Percentiles rank a stretch among this genome's conserved stretches.
phyloP scores from a whole-genome alignment of 306 rosid species.

The Vachellia collinsii region DNA sequence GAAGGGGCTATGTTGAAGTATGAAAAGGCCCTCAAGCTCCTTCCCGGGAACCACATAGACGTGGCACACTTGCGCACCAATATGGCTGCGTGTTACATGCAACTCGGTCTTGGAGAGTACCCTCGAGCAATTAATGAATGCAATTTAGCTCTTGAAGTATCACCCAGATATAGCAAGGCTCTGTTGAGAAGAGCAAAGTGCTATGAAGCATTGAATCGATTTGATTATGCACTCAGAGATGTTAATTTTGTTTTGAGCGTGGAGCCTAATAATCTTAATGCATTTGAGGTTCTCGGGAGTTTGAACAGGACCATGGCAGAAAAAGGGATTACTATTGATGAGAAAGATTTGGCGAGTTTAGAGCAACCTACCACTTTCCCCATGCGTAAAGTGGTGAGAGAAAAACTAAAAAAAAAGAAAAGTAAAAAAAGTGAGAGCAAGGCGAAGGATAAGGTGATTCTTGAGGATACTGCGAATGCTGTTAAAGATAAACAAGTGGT shows the following conservation, averaged over 20 bases:
- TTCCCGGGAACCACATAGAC: slow-evolving; percentile 62
- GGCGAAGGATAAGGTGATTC: slow-evolving; percentile 51
- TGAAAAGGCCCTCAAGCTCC: slow-evolving; percentile 67
- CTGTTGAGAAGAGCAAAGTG: slow-evolving; percentile 59
- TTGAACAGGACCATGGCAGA: slow-evolving; percentile 48
- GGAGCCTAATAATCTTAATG: slow-evolving; percentile 60
- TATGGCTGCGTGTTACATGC: slow-evolving; percentile 72
- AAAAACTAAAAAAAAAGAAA: slow-evolving; percentile 58
- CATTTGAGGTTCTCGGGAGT: slow-evolving; percentile 57
- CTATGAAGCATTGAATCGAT: slow-evolving; percentile 64
- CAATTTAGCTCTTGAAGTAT: slow-evolving; percentile 57
- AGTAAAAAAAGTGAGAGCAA: slow-evolving; percentile 48
- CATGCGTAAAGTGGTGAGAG: slow-evolving; percentile 49
- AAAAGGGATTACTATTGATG: slow-evolving; percentile 54
- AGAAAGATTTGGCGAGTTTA: slow-evolving; percentile 46
- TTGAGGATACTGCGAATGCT: slow-evolving; percentile 45
- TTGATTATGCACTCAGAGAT: slow-evolving; percentile 66
- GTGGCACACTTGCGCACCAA: slow-evolving; percentile 62
- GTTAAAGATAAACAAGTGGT: slow-evolving; percentile 41
- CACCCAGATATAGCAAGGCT: slow-evolving; percentile 61
- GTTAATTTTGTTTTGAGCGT: slow-evolving; percentile 55
- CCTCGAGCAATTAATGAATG: slow-evolving; percentile 72
- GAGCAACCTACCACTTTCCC: slow-evolving; percentile 39
- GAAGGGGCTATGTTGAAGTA: slow-evolving; percentile 74
- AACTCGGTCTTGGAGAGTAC: slow-evolving; percentile 66